These are phyloP conservation scores for Heritiera littoralis DNA, from an alignment of 345 rosid species.

Conservation along the genomic window DNA sequence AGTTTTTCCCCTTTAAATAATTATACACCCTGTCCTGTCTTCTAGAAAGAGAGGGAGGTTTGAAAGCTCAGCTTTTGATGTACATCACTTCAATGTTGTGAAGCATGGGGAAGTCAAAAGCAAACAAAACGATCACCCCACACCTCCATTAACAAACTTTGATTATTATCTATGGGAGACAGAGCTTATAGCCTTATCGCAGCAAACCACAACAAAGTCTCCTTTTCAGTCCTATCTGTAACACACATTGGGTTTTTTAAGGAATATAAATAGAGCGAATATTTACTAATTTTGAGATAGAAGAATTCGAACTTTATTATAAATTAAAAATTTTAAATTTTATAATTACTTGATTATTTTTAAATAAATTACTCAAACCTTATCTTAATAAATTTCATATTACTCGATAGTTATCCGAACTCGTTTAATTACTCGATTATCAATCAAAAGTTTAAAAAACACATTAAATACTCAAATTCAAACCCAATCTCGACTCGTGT, in stretches of 20 bases:
- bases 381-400: too few species aligned
- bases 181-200: not conserved
- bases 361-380: too few species aligned
- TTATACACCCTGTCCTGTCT: not conserved
- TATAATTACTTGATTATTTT: too few species aligned
- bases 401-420: too few species aligned
- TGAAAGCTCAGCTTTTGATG: slow-evolving; percentile 33
- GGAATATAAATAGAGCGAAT: too few species aligned
- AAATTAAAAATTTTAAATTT: too few species aligned
- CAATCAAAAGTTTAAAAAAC: too few species aligned
- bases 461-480: too few species aligned
- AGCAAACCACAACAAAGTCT: not conserved
- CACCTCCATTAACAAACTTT: not conserved
- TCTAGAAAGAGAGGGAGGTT: not conserved
- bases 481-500: too few species aligned
- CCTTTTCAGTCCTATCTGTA: slow-evolving; percentile 16
- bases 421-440: too few species aligned
- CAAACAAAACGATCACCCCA: not conserved
- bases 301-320: too few species aligned
- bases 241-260: not conserved
- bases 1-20: not conserved
- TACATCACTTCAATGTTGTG: not conserved
- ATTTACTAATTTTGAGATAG: too few species aligned
- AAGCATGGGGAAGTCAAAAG: slow-evolving; percentile 5
- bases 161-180: not conserved